Base-by-base conservation (phyloP, 176 grass and related monocot genomes). In the Zizania latifolia region DNA sequence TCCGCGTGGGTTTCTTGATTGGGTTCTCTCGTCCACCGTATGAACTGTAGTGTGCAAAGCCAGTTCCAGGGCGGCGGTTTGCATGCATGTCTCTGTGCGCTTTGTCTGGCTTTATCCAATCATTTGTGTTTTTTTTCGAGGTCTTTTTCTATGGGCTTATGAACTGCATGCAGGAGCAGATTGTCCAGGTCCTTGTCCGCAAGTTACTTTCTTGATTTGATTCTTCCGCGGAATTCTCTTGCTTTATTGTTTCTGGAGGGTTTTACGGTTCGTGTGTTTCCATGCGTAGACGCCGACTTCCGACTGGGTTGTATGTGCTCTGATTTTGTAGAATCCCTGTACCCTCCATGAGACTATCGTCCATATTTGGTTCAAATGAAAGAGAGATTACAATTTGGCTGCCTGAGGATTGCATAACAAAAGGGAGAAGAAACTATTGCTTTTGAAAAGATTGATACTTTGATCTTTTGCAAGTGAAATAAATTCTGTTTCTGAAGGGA, bases 131-230 rank as follows among this genome's bases (percentile, higher is more conserved):
- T 12, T 61, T 78, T 87, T 11, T 65, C 51, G 16, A 21, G 68
- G 85, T 83, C 80, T 59, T 84, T 85, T 74, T 87, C 57, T 39
- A 79, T 44, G 50, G 79, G 79, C 13, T 72, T 55, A 67, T 65
- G 81, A 79, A 80, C 81, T 69, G 41, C 43, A 62, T 70, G 43
- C 55, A 62, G 75, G 63, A 32, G 56, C 31, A 84, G 29, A 56
- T 57, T 88, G 76, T 28, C 65, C 45, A 74, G 81, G 86, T 80
- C 86, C 64, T 72, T 80, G 17, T 80, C 81, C 45, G 39, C 81
- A 19, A 46, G 48, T 88, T 84, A 23, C 70, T 69, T 81, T 84
- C 55, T 74, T 56, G 27, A 63, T 76, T 62, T n/a, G 34, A 56
- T 81, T 76, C 56, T 75, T 88, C 70, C 13, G 38, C 68, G 69